phyloP scores from a whole-genome alignment of 495 filamentous ascomycete genomes.

The Penicillium nucicola region DNA sequence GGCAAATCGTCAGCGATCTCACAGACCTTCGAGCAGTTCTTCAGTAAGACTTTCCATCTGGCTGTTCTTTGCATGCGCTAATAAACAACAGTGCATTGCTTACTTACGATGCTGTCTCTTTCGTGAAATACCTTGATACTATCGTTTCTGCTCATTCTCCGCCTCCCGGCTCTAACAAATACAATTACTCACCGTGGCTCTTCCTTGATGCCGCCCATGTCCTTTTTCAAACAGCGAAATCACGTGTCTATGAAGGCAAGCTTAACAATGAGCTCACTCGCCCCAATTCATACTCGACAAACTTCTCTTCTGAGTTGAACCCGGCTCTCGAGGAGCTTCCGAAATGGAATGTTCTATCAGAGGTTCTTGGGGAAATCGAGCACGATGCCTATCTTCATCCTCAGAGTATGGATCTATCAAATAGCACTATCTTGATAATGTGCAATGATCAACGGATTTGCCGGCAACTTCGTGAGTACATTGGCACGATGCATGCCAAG shows the following conservation, averaged over 20 bases:
- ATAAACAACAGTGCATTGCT: slow-evolving; percentile 55
- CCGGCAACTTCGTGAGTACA: slow-evolving; percentile 83
- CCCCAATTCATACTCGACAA: slow-evolving; percentile 22
- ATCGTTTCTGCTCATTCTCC: slow-evolving; percentile 89
- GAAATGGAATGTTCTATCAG: slow-evolving; percentile 85
- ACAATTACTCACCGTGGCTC: slow-evolving; percentile 92
- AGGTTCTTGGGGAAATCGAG: slow-evolving; percentile 91
- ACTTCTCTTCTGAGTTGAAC: slow-evolving; percentile 65
- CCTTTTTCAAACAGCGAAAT: slow-evolving; percentile 87
- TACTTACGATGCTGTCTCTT: slow-evolving; percentile 85
- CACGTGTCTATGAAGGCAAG: slow-evolving; percentile 80
- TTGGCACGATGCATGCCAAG: slow-evolving; percentile 84
- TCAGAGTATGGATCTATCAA: slow-evolving; percentile 71
- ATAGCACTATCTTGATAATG: slow-evolving; percentile 90
- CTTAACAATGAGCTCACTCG: slow-evolving; percentile 42
- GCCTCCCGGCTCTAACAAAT: slow-evolving; percentile 78
- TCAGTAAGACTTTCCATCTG: slow-evolving; percentile 47
- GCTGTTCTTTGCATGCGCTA: slow-evolving; percentile 6
- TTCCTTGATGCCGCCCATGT: slow-evolving; percentile 94
- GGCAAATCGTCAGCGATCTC: slow-evolving; percentile 87
- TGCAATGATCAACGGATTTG: slow-evolving; percentile 87
- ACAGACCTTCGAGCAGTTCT: slow-evolving; percentile 83
- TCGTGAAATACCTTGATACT: slow-evolving; percentile 90
- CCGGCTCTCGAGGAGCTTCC: slow-evolving; percentile 93
- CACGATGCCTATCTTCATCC: slow-evolving; percentile 86